Evolutionary conservation across 2,329 filamentous ascomycete genomes (phyloP).

Genomic region (Xylariaceae sp.): DNA sequence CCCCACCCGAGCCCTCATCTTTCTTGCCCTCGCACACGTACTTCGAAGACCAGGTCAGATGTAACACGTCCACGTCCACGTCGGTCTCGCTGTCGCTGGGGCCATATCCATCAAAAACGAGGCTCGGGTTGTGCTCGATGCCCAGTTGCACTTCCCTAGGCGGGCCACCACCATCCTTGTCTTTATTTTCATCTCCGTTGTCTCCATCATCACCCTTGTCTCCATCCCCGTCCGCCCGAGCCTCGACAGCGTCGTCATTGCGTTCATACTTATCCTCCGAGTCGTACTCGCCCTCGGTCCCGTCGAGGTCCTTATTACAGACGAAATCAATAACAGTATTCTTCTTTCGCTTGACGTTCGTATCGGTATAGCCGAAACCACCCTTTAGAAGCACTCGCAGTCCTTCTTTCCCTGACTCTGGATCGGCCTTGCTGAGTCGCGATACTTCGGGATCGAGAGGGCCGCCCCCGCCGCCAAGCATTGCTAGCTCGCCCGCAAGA

Average conservation of each 20-base stretch:
- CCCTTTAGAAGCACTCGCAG: slow-evolving; percentile 64
- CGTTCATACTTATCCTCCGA: slow-evolving; percentile 51
- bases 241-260: slow-evolving; percentile 19
- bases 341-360: slow-evolving; percentile 56
- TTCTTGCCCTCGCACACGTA: slow-evolving; percentile 66
- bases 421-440: slow-evolving; percentile 60
- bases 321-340: slow-evolving; percentile 80
- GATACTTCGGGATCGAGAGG: slow-evolving; percentile 62
- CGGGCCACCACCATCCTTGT: slow-evolving; percentile 38
- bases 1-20: slow-evolving; percentile 36
- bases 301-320: slow-evolving; percentile 69
- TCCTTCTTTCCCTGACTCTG: slow-evolving; percentile 66
- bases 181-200: slow-evolving; percentile 38
- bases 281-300: slow-evolving; percentile 66
- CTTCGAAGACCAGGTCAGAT: slow-evolving; percentile 81
- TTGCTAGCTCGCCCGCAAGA: slow-evolving; percentile 66
- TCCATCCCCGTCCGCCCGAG: slow-evolving; percentile 33
- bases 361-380: slow-evolving; percentile 52
- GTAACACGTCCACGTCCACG: slow-evolving; percentile 57
- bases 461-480: slow-evolving; percentile 54
- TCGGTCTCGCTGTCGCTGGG: slow-evolving; percentile 53
- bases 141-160: slow-evolving; percentile 51
- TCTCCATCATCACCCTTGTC: slow-evolving; percentile 38
- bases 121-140: slow-evolving; percentile 49
- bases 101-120: slow-evolving; percentile 74